These are phyloP conservation scores for Dictyostelium intermedium DNA, from an alignment of 78 protist species.

Conservation along the genomic window DNA sequence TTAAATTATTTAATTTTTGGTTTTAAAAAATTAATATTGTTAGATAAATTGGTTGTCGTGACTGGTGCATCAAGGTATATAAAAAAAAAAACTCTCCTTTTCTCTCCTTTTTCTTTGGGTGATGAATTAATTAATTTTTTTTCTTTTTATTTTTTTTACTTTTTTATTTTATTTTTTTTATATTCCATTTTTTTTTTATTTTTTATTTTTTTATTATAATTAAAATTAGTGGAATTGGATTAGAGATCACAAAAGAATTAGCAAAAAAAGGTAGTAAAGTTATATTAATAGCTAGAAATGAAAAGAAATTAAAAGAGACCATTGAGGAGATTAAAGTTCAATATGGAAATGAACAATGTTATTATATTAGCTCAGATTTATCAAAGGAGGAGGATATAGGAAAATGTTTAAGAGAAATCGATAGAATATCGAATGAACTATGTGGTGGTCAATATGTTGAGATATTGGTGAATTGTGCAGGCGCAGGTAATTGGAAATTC, in stretches of 20 bases:
- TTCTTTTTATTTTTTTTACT: neutral
- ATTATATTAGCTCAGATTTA: constrained; percentile 7
- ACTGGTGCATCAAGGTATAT: constrained; percentile 57
- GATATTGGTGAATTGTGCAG: constrained; percentile 39
- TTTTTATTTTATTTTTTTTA: neutral
- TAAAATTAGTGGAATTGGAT: constrained; percentile 47
- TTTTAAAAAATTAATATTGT: neutral
- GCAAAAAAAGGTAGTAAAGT: constrained; percentile 13
- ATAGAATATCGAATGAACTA: neutral
- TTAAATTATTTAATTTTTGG: neutral
- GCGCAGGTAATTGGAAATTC: constrained; percentile 65
- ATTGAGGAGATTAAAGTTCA: neutral
- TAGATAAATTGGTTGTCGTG: constrained; percentile 26
- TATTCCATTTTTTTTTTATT: neutral
- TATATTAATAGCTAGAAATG: constrained; percentile 27
- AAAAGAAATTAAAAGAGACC: neutral
- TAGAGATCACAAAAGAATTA: constrained; percentile 34
- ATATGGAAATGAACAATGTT: neutral
- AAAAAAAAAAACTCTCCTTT: too few species aligned
- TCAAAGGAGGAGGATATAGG: neutral
- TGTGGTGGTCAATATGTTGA: constrained; percentile 2
- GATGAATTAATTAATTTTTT: neutral
- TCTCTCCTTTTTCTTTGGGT: too few species aligned
- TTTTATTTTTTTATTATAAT: neutral
- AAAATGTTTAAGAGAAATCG: neutral